phyloP scores from a whole-genome alignment of 768 basidiomycete species.

The Tulasnella calospora region DNA sequence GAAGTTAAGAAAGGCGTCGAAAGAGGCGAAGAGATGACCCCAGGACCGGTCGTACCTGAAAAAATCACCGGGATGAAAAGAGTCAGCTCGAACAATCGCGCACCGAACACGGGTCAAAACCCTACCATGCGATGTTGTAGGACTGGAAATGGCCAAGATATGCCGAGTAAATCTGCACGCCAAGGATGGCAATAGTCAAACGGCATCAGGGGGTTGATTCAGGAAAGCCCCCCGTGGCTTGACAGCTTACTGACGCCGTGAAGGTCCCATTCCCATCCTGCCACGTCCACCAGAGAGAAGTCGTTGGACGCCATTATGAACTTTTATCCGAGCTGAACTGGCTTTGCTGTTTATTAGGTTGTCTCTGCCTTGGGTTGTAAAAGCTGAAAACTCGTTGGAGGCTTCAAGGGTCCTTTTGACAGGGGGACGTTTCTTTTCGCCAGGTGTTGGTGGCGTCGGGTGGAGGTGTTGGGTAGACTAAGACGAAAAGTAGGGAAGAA shows the following conservation, averaged over 20 bases:
- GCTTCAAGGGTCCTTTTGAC: conserved; percentile 15
- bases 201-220: neutral
- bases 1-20: conserved; percentile 73
- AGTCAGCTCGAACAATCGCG: conserved; percentile 3
- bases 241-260: conserved; percentile 56
- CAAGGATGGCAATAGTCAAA: neutral
- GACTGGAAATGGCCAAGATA: conserved; percentile 76
- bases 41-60: conserved; percentile 73
- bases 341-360: neutral
- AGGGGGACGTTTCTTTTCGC: conserved; percentile 8
- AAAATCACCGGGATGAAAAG: neutral
- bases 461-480: neutral
- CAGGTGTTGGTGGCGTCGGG: neutral
- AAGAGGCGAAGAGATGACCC: conserved; percentile 72
- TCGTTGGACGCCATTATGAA: neutral
- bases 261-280: conserved; percentile 73
- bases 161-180: conserved; percentile 55
- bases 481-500: neutral
- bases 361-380: neutral
- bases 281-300: conserved; percentile 24
- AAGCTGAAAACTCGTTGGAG: neutral
- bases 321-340: neutral
- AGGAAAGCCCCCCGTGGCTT: conserved; percentile 7
- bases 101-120: conserved; percentile 7
- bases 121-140: conserved; percentile 62